phyloP scores from a whole-genome alignment of 805 yeast species.

The Saccharomyces cerevisiae region DNA sequence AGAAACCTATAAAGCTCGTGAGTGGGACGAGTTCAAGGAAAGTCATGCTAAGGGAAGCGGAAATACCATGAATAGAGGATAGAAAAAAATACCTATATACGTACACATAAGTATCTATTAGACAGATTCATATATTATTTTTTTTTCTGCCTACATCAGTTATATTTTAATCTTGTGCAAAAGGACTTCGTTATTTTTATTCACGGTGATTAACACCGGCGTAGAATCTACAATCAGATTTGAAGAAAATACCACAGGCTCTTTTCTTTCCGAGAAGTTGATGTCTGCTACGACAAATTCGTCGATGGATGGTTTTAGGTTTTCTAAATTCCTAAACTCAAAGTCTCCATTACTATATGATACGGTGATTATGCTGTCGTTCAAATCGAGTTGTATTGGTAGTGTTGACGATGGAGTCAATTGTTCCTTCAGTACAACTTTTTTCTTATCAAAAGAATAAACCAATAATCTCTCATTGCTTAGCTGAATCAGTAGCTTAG shows the following conservation, averaged over 20 bases:
- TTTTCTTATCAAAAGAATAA: conserved; percentile 29
- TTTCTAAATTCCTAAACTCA: neutral
- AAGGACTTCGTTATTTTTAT: neutral
- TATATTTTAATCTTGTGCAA: neutral
- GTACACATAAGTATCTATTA: neutral
- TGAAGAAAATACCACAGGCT: neutral
- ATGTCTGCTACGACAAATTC: neutral
- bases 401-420: conserved; percentile 7
- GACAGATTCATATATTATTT: neutral
- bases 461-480: conserved; percentile 11
- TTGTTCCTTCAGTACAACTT: conserved; percentile 13
- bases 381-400: neutral
- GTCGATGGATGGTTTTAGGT: neutral
- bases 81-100: neutral
- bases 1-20: conserved; percentile 67
- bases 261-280: neutral
- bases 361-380: neutral
- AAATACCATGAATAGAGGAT: conserved; percentile 65
- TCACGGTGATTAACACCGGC: neutral
- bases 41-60: conserved; percentile 84
- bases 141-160: neutral
- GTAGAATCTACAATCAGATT: neutral
- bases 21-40: conserved; percentile 93
- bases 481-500: conserved; percentile 24
- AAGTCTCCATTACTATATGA: neutral